Conservation (phyloP, 1,284 basidiomycete species). For the Cystobasidium sp. region DNA sequence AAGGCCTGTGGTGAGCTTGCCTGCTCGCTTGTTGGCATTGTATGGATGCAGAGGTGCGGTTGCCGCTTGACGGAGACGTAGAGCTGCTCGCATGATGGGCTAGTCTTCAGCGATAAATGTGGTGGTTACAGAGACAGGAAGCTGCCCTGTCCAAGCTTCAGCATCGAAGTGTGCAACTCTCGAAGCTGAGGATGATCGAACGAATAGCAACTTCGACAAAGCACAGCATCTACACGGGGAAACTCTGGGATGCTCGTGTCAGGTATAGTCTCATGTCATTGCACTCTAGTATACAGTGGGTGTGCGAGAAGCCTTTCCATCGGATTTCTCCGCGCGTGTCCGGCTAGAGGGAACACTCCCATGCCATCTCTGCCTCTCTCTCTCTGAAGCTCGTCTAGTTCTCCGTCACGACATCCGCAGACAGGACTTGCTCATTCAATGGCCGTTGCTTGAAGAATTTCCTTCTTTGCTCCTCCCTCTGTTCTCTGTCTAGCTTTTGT, state of each 20-base stretch:
- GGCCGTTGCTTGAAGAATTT: conserved; percentile 61
- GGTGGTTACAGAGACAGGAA: background rate
- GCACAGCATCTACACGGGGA: background rate
- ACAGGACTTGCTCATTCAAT: conserved; percentile 50
- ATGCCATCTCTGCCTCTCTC: too few species aligned
- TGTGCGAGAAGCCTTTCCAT: too few species aligned
- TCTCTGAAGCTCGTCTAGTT: background rate
- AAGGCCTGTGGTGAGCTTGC: conserved; percentile 78
- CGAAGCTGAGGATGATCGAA: conserved; percentile 5
- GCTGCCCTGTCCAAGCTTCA: too few species aligned
- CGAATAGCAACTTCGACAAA: conserved; percentile 21
- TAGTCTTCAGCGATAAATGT: background rate
- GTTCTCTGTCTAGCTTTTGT: conserved; percentile 56
- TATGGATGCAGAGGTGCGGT: conserved; percentile 35
- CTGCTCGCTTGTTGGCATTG: conserved; percentile 18
- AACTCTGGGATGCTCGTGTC: too few species aligned
- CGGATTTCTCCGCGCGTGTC: too few species aligned
- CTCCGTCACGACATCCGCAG: conserved; percentile 2
- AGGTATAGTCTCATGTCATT: too few species aligned
- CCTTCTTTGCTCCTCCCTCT: conserved; percentile 59
- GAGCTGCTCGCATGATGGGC: conserved; percentile 35
- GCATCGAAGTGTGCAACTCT: background rate
- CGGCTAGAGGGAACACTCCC: too few species aligned
- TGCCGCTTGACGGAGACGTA: conserved; percentile 27
- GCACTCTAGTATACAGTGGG: too few species aligned